phyloP scores from a whole-genome alignment of 106 monocot genomes.

The Platanthera guangdongensis region DNA sequence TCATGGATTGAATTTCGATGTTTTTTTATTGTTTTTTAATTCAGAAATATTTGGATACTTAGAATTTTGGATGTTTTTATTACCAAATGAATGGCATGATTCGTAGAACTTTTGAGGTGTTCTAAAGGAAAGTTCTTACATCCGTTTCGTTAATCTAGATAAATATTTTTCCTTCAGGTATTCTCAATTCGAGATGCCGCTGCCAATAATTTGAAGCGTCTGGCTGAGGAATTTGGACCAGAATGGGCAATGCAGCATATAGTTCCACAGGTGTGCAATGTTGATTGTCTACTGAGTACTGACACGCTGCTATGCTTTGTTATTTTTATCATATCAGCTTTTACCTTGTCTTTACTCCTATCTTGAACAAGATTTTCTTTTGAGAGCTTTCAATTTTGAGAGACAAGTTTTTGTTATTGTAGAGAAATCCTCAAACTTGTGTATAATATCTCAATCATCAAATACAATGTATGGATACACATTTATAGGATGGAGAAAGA shows the following conservation, averaged over 20 bases:
- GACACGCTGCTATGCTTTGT: not conserved
- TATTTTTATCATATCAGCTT: not conserved
- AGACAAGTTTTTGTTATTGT: not conserved
- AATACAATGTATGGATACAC: too few species aligned
- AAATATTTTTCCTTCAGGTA: constrained; percentile 32
- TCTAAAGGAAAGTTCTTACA: not conserved
- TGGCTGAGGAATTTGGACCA: constrained; percentile 82
- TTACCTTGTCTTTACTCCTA: not conserved
- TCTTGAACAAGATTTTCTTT: not conserved
- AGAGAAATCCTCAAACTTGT: too few species aligned
- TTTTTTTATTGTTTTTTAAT: not conserved
- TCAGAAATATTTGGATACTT: not conserved
- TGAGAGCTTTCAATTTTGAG: not conserved
- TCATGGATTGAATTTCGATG: not conserved
- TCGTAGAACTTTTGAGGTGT: not conserved
- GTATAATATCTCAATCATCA: too few species aligned
- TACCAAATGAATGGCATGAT: not conserved
- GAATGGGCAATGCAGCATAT: constrained; percentile 92
- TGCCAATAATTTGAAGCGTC: constrained; percentile 82
- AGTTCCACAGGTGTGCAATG: constrained; percentile 36
- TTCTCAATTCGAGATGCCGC: constrained; percentile 87
- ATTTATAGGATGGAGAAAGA: too few species aligned
- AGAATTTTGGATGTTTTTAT: not conserved
- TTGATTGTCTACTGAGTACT: not conserved
- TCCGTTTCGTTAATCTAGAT: not conserved